Conservation (phyloP, 192 early-diverging fungal species). For the Coemansia aciculifera region DNA sequence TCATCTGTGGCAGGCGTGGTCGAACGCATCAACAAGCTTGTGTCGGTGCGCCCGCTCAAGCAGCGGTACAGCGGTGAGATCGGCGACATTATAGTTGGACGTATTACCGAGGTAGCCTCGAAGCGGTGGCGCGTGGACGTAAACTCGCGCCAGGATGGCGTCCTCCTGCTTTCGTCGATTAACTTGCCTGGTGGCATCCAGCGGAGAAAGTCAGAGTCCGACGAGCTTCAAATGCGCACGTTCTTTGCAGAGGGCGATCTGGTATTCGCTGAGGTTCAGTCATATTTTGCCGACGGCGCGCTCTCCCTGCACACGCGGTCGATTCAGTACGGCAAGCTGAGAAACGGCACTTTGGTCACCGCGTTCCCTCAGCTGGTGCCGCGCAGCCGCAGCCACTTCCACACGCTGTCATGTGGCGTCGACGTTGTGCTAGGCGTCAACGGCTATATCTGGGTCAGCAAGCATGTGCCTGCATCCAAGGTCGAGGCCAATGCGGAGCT, state of each 20-base stretch:
- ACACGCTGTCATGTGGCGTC: slow-evolving; percentile 86
- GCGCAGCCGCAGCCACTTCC: slow-evolving; percentile 94
- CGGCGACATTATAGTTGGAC: slow-evolving; percentile 94
- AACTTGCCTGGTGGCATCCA: slow-evolving; percentile 95
- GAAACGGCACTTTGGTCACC: slow-evolving; percentile 76
- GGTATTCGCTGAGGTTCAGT: slow-evolving; percentile 87
- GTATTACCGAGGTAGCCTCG: slow-evolving; percentile 85
- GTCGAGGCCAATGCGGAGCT: slow-evolving; percentile 78
- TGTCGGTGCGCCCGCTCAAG: slow-evolving; percentile 86
- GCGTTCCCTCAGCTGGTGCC: slow-evolving; percentile 89
- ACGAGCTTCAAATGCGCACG: slow-evolving; percentile 95
- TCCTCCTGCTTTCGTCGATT: slow-evolving; percentile 84
- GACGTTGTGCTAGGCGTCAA: slow-evolving; percentile 94
- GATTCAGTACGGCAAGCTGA: slow-evolving; percentile 86
- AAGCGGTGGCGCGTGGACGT: slow-evolving; percentile 97
- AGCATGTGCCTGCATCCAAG: slow-evolving; percentile 62
- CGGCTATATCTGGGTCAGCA: slow-evolving; percentile 95
- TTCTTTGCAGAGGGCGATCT: slow-evolving; percentile 95
- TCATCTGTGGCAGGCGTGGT: slow-evolving; percentile 89
- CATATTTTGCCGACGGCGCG: slow-evolving; percentile 84
- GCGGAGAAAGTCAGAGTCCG: slow-evolving; percentile 91
- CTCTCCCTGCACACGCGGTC: slow-evolving; percentile 87
- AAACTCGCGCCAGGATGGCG: slow-evolving; percentile 81
- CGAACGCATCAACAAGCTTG: slow-evolving; percentile 93
- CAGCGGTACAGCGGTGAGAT: slow-evolving; percentile 91